Evolutionary conservation across 1,284 basidiomycete species (phyloP), one percentile per base, ranked within the genome.

Genomic region (Anthracocystis walkeri): DNA sequence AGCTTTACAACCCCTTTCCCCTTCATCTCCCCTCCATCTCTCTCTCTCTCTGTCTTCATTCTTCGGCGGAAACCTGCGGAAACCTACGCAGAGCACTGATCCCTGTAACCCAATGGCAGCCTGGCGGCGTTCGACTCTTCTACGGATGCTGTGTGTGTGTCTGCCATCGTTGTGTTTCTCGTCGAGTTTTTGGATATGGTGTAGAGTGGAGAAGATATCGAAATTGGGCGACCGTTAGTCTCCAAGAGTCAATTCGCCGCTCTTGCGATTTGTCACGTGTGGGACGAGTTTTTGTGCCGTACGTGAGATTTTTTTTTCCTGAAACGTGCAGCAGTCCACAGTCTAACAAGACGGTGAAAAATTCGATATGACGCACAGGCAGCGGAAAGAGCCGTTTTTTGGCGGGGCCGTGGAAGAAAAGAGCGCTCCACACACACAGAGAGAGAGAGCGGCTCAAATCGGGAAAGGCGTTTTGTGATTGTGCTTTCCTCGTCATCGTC

Each of bases 11-110:
- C 7, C 31, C 21, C 25, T 14, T 27, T 48, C 7, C n/a, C 18
- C 20, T 11, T 10, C 48, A 20, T 23, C 33, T 16, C 14, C 29
- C 18, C 21, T 20, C 48, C 29, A 5, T 14, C 29, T 20, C 16
- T 33, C 33, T 7, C 10, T 3, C 18, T 27, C 8, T 51, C 31
- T 11, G 20, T 29, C 41, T 10, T 46, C 16, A 7, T 21, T 41
- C n/a, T 11, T 29, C 23, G 23, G 20, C 25, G 10, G 29, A 12
- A 23, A 8, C 46, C 1, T 3, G 35, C 31, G 40, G 50, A 45
- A 16, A 90, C 92, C 83, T 85, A 96, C 94, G 93, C 90, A 78
- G 94, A 95, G 87, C 94, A 97, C 78, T 91, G 90, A 87, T 97
- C 94, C 82, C 94, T 89, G 91, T 92, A 97, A 12, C 89, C 91